phyloP scores from a whole-genome alignment of 148 eudicot genomes.

The Pharnaceum exiguum region DNA sequence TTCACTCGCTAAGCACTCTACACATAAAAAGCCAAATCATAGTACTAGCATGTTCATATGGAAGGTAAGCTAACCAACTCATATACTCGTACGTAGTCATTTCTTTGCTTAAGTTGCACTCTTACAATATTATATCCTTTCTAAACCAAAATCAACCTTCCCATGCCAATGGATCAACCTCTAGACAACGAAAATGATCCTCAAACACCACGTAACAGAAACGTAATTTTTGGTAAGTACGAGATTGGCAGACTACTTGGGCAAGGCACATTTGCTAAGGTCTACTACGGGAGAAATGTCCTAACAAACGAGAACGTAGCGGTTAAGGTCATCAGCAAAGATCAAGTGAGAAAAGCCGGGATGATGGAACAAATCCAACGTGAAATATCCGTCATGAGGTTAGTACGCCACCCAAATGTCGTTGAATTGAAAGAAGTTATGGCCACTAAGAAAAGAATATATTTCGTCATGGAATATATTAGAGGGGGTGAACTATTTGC shows the following conservation, averaged over 20 bases:
- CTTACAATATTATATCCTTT: no score
- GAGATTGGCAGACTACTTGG: slow-evolving; percentile 63
- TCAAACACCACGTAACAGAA: slow-evolving; percentile 16
- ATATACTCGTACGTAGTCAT: no score
- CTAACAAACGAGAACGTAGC: slow-evolving; percentile 48
- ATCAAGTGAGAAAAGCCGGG: slow-evolving; percentile 45
- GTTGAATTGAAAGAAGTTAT: slow-evolving; percentile 60
- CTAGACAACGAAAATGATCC: not conserved
- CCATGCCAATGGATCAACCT: slow-evolving; percentile 14
- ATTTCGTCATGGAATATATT: slow-evolving; percentile 60
- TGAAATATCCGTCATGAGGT: slow-evolving; percentile 57
- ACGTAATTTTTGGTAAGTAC: slow-evolving; percentile 47
- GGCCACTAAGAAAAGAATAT: slow-evolving; percentile 58
- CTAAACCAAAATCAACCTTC: no score
- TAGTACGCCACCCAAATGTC: slow-evolving; percentile 55
- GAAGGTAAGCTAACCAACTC: slow-evolving; percentile 3
- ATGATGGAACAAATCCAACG: slow-evolving; percentile 53
- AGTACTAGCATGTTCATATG: not conserved
- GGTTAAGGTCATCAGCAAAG: slow-evolving; percentile 62
- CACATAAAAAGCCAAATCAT: not conserved
- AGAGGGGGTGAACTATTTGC: slow-evolving; percentile 65
- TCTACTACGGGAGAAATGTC: slow-evolving; percentile 41
- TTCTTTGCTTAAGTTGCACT: no score
- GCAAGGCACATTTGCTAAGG: slow-evolving; percentile 72
- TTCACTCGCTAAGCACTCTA: not conserved